phyloP scores from a whole-genome alignment of 2,329 filamentous ascomycete genomes.

The Botrytis cinerea region DNA sequence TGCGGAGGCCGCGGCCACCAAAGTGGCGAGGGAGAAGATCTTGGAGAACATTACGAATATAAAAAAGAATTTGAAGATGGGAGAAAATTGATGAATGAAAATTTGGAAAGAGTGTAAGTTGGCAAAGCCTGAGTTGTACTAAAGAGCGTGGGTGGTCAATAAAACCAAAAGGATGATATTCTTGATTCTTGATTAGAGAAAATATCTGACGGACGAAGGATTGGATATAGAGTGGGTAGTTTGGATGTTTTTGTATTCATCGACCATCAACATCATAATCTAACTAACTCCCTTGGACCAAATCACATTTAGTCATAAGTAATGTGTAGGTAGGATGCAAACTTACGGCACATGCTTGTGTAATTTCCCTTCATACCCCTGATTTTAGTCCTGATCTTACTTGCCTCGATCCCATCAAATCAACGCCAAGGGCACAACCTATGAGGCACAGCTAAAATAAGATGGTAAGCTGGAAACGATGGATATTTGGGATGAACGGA shows the following conservation, averaged over 20 bases:
- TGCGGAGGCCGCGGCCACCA: conserved; percentile 11
- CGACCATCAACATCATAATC: not conserved
- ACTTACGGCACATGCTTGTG: conserved; percentile 8
- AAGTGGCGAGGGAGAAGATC: conserved; percentile 11
- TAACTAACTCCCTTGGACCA: not conserved
- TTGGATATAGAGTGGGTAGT: not conserved
- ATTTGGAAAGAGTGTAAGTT: conserved; percentile 20
- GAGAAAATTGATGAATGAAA: not conserved
- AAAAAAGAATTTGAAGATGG: not conserved
- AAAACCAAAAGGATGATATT: conserved; percentile 1
- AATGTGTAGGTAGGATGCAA: not conserved
- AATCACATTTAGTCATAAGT: not conserved
- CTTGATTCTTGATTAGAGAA: not conserved
- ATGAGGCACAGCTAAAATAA: not conserved
- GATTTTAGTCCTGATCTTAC: not conserved
- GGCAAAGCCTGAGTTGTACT: conserved; percentile 11
- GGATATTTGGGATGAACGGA: not conserved
- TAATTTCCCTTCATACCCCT: conserved; percentile 18
- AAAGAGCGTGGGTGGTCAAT: conserved; percentile 15
- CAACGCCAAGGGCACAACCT: not conserved
- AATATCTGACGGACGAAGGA: conserved; percentile 13
- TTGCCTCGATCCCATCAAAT: not conserved
- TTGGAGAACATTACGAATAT: conserved; percentile 22
- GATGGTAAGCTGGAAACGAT: not conserved
- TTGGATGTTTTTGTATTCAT: conserved; percentile 18